Evolutionary conservation across 129 eudicot genomes (phyloP), one percentile per base, ranked within the genome.

Genomic region (Artemisia argyi): DNA sequence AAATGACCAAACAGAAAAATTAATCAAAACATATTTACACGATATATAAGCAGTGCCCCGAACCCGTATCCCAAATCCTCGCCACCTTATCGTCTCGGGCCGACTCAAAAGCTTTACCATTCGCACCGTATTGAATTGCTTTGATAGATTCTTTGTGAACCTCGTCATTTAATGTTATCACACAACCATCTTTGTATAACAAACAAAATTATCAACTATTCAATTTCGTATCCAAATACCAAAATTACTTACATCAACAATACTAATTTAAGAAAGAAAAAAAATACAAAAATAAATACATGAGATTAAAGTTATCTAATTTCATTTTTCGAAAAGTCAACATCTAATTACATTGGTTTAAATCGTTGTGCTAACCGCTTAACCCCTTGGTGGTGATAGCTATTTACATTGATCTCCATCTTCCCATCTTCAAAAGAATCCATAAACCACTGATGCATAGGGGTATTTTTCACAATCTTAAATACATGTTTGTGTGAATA

Each of bases 311-410:
- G n/a, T n/a, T n/a, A n/a, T n/a, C n/a, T n/a, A n/a, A n/a, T n/a
- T n/a, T n/a, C n/a, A n/a, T n/a, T n/a, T n/a, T n/a, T n/a, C n/a
- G n/a, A n/a, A n/a, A n/a, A n/a, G n/a, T n/a, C n/a, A n/a, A n/a
- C n/a, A n/a, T n/a, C n/a, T n/a, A n/a, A n/a, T n/a, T n/a, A n/a
- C n/a, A n/a, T 20, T 20, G 97, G 88, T 59, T 85, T 82, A 63
- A 94, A 90, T 0, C 98, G 78, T 58, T 90, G 91, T 2, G 97
- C 98, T 68, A 94, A 68, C 51, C 82, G 74, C 78, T 90, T 90
- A 35, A 94, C 98, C 8, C 98, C 98, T 75, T 94, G 98, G 55
- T 94, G 98, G 15, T 94, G 98, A 78, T 94, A 94, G 42, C 98
- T 94, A 68, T 90, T 94, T 18, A 94, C 97, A 48, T 52, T 14